Evolutionary conservation across 2,329 filamentous ascomycete genomes (phyloP).

Genomic region (Fusarium nanum): DNA sequence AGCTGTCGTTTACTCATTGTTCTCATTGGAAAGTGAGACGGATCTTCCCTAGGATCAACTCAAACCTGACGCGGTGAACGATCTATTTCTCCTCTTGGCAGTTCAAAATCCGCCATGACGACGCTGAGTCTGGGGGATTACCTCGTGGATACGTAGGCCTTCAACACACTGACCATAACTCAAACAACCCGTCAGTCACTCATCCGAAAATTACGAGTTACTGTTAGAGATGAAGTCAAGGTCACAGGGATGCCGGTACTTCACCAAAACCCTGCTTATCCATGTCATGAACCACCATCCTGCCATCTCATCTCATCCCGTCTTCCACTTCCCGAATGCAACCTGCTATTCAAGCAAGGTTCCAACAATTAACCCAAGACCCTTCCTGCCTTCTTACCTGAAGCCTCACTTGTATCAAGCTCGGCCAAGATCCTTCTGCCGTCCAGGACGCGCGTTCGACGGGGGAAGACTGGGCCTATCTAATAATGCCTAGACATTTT

Average conservation of each 20-base stretch:
- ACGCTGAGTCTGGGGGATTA: slow-evolving; percentile 12
- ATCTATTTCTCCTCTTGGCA: slow-evolving; percentile 24
- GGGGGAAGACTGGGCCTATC: slow-evolving; percentile 18
- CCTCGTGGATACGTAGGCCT: slow-evolving; percentile 10
- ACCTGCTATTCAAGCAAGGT: background rate
- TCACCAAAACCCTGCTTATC: background rate
- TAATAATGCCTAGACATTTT: slow-evolving; percentile 23
- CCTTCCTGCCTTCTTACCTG: slow-evolving; percentile 1
- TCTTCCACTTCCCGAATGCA: slow-evolving; percentile 20
- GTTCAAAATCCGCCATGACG: slow-evolving; percentile 15
- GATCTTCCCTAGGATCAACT: slow-evolving; percentile 24
- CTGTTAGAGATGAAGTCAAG: background rate
- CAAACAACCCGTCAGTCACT: slow-evolving; percentile 11
- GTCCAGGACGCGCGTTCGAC: slow-evolving; percentile 41
- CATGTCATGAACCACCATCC: background rate
- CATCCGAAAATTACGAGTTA: slow-evolving; percentile 4
- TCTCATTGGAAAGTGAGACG: slow-evolving; percentile 6
- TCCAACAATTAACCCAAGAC: background rate
- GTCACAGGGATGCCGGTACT: slow-evolving; percentile 6
- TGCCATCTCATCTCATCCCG: background rate
- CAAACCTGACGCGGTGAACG: slow-evolving; percentile 1
- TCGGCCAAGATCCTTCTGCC: slow-evolving; percentile 7
- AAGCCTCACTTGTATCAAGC: slow-evolving; percentile 15
- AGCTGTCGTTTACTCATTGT: background rate
- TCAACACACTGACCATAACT: background rate